Evolutionary conservation across 108 stramenopile genomes (phyloP).

Genomic region (Pseudonitzschia multiseries): DNA sequence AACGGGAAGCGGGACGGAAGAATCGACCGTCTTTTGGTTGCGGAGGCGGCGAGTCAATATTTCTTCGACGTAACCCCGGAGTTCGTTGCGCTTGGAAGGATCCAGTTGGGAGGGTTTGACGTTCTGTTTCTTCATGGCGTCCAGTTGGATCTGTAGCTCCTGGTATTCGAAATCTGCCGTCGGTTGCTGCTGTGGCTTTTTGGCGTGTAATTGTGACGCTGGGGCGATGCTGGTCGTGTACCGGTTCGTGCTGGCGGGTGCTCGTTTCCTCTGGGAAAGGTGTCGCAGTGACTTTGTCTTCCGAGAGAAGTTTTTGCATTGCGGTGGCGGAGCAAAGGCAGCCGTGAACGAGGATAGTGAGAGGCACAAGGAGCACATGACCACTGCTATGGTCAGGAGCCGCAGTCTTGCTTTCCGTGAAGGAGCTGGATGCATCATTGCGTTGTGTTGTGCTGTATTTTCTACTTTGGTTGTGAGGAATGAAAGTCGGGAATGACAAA

Average conservation of each 20-base stretch:
- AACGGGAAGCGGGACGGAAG: conserved; percentile 41
- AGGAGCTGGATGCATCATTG: neutral
- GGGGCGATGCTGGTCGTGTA: neutral
- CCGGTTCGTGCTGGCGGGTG: too few species aligned
- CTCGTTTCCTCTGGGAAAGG: neutral
- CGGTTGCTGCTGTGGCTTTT: conserved; percentile 15
- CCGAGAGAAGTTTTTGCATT: neutral
- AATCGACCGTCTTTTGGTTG: neutral
- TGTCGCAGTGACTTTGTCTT: neutral
- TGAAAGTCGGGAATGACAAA: neutral
- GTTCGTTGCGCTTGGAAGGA: conserved; percentile 45
- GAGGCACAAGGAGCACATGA: neutral
- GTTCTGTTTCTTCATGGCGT: conserved; percentile 50
- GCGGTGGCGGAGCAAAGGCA: neutral
- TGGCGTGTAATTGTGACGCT: neutral
- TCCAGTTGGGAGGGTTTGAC: conserved; percentile 40
- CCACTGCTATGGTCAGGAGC: neutral
- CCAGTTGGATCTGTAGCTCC: conserved; percentile 67
- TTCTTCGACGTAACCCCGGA: conserved; percentile 51
- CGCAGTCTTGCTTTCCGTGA: neutral
- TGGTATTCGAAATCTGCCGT: conserved; percentile 70
- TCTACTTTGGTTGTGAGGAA: too few species aligned
- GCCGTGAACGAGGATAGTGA: neutral
- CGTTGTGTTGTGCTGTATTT: too few species aligned
- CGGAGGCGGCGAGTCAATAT: conserved; percentile 33